Evolutionary conservation across 345 rosid species (phyloP).

Genomic region (Melastoma malabathricum): DNA sequence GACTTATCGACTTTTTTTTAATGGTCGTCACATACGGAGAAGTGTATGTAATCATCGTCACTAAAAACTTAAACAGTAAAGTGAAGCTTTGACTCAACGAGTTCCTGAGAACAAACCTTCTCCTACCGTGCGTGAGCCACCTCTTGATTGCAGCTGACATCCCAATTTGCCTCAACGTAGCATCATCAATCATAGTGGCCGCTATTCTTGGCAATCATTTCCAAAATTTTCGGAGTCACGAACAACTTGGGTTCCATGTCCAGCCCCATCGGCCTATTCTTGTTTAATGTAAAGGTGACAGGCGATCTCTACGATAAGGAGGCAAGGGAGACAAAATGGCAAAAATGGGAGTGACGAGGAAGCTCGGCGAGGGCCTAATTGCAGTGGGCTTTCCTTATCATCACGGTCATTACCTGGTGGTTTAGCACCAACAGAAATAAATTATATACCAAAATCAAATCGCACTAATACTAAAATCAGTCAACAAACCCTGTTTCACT

Average conservation of each 20-base stretch:
- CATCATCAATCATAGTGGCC: slow-evolving; percentile 13
- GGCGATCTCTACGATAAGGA: slow-evolving; percentile 15
- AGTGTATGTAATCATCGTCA: too few relatives aligned
- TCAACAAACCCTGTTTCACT: too few relatives aligned
- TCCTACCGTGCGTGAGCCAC: slow-evolving; percentile 5
- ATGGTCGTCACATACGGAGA: too few relatives aligned
- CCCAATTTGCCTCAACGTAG: slow-evolving; percentile 5
- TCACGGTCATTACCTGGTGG: slow-evolving; percentile 6
- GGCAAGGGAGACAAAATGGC: slow-evolving; percentile 11
- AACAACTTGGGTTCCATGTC: slow-evolving; percentile 11
- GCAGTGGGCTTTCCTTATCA: slow-evolving; percentile 3
- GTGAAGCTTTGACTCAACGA: too few relatives aligned
- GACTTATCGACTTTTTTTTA: too few relatives aligned
- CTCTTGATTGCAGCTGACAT: slow-evolving; percentile 6
- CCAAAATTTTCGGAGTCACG: slow-evolving; percentile 15
- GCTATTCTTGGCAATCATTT: slow-evolving; percentile 10
- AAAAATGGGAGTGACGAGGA: slow-evolving; percentile 8
- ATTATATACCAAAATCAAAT: too few relatives aligned
- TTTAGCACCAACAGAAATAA: too few relatives aligned
- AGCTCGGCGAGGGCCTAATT: slow-evolving; percentile 12
- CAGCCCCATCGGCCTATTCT: slow-evolving; percentile 16
- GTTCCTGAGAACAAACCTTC: slow-evolving; percentile 1
- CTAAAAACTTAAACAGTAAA: too few relatives aligned
- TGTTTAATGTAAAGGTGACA: slow-evolving; percentile 10
- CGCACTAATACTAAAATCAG: too few relatives aligned